Conservation (phyloP, 2,329 filamentous ascomycete species). For the Ophiostoma montium region DNA sequence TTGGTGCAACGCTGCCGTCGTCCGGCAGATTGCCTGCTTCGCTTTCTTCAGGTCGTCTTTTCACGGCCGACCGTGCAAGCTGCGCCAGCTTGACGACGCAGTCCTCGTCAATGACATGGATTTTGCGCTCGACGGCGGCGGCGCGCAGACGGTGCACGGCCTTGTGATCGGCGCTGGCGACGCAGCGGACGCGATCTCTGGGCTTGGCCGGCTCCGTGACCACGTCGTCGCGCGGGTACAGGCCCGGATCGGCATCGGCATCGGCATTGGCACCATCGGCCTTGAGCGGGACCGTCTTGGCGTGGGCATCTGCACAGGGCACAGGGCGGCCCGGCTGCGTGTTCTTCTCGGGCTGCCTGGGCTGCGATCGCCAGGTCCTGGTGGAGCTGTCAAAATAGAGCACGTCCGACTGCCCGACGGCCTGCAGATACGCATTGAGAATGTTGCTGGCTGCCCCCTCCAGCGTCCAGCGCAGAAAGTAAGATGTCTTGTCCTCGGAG, state of each 20-base stretch:
- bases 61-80: conserved; percentile 6
- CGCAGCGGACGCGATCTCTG: not conserved
- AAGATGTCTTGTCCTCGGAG: not conserved
- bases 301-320: conserved; percentile 5
- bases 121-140: not conserved
- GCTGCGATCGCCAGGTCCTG: not conserved
- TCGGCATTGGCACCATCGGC: too few relatives aligned
- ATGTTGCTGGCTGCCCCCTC: conserved; percentile 6
- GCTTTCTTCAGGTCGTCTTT: too few relatives aligned
- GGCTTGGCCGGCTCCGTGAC: not conserved
- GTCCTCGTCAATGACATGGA: conserved; percentile 1
- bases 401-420: not conserved
- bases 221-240: not conserved
- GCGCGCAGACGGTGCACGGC: conserved; percentile 5
- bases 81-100: not conserved
- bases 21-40: too few relatives aligned
- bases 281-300: not conserved
- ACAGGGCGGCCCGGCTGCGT: conserved; percentile 8
- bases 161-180: conserved; percentile 6
- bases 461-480: conserved; percentile 5
- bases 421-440: conserved; percentile 6
- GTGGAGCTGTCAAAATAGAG: not conserved
- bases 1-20: not conserved
- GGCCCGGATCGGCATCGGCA: too few relatives aligned
- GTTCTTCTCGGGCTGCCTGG: conserved; percentile 3